phyloP scores from a whole-genome alignment of 1,284 basidiomycete species.

The Tilletia caries region DNA sequence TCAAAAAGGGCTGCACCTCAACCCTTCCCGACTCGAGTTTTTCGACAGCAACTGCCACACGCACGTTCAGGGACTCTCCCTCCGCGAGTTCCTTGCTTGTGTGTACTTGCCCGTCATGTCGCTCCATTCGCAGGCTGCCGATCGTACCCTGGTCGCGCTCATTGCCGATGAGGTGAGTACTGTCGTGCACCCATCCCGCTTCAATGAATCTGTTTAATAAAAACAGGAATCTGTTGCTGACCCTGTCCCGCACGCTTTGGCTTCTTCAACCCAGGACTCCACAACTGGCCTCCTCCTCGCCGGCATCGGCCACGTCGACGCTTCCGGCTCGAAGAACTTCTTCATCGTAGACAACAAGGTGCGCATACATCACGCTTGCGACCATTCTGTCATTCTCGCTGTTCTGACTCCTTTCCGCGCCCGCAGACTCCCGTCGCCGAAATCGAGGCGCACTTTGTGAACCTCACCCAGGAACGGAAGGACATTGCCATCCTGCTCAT shows the following conservation, averaged over 20 bases:
- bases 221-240: not conserved
- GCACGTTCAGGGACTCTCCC: too few relatives aligned
- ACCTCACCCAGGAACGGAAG: slow-evolving; percentile 42
- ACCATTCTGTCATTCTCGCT: not conserved
- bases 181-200: not conserved
- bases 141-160: slow-evolving; percentile 39
- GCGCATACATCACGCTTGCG: slow-evolving; percentile 1
- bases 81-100: too few relatives aligned
- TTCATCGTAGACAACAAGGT: slow-evolving; percentile 50
- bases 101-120: not conserved
- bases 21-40: too few relatives aligned
- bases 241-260: not conserved
- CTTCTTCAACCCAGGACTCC: slow-evolving; percentile 36
- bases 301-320: slow-evolving; percentile 49
- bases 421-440: slow-evolving; percentile 38
- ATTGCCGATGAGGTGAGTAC: slow-evolving; percentile 43
- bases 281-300: slow-evolving; percentile 52
- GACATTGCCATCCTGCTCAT: slow-evolving; percentile 53
- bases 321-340: slow-evolving; percentile 50
- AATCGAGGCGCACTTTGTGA: slow-evolving; percentile 46
- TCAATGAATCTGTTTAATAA: not conserved
- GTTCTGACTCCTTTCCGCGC: not conserved
- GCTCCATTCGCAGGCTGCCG: slow-evolving; percentile 23
- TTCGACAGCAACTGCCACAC: too few relatives aligned
- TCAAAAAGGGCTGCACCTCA: too few relatives aligned